Base-by-base conservation (phyloP, 2,329 filamentous ascomycete genomes). In the Xylariaceae sp. region DNA sequence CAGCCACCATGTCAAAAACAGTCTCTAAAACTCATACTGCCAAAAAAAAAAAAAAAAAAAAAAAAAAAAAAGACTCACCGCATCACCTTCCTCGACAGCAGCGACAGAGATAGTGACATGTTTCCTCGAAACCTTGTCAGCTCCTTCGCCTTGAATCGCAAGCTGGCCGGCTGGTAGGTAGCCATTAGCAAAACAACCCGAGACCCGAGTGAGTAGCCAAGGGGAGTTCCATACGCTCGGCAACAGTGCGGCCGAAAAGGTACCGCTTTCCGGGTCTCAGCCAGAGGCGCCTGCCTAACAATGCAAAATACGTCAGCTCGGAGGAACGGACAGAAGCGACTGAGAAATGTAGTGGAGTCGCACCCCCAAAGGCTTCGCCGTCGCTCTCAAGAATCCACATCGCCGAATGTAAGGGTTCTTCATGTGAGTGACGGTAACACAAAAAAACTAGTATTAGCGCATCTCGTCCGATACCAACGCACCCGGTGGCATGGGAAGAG, bases 101-200 rank as follows among this genome's bases (percentile, higher is more conserved):
- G 76, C 79, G 6, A 97, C 80, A 32, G 81, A 75, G 38, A 98
- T 82, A 24, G 83, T 83, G 50, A 96, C 69, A 64, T 98, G 93
- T 57, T 93, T 88, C 42, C 91, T 78, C 24, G 93, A 98, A 37
- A 98, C 87, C 1, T 84, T 85, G 56, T 86, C 87, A 56, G 93
- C 78, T 4, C 83, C 78, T 4, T 53, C 49, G 3, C 60, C 60
- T 36, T 53, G 54, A 51, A 95, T 86, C 18, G 78, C 81, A 51
- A 87, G 67, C 55, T 77, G 79, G 3, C 79, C 79, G 41, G 78
- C 83, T 87, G 51, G 16, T 39, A 17, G 15, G 28, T 38, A 32
- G 13, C 43, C 30, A 49, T 42, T 28, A 38, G 33, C 17, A 7
- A 29, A 19, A 9, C 12, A 38, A 29, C 28, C 17, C 17, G 19